These are phyloP conservation scores for Lepraria neglecta DNA, from an alignment of 495 filamentous ascomycete species.

Conservation along the genomic window DNA sequence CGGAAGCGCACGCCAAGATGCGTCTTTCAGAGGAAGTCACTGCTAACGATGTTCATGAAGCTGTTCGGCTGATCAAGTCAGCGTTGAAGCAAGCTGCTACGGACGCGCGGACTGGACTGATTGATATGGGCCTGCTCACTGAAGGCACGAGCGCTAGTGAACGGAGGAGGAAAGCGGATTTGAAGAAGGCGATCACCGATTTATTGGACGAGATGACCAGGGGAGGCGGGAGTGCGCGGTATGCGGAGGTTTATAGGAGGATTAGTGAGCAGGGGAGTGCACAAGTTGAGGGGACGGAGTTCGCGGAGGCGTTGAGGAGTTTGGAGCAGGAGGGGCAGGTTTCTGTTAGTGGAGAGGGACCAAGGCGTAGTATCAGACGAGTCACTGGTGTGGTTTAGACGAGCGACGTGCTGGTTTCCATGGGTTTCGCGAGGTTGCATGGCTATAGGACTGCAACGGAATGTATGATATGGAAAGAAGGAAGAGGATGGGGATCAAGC, in stretches of 20 bases:
- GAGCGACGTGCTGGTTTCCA: neutral
- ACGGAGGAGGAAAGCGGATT: conserved; percentile 67
- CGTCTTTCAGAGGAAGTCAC: conserved; percentile 71
- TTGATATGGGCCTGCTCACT: conserved; percentile 92
- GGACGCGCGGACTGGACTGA: conserved; percentile 81
- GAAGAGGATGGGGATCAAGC: no score
- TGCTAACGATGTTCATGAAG: conserved; percentile 77
- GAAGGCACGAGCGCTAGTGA: conserved; percentile 85
- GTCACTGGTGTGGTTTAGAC: conserved; percentile 46
- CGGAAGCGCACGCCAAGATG: conserved; percentile 98
- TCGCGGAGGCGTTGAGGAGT: conserved; percentile 67
- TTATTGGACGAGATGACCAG: conserved; percentile 71
- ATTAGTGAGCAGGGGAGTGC: conserved; percentile 70
- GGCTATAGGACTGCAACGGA: no score
- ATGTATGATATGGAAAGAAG: no score
- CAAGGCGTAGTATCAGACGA: conserved; percentile 74
- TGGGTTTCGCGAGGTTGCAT: no score
- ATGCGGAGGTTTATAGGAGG: conserved; percentile 64
- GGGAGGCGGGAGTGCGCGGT: conserved; percentile 60
- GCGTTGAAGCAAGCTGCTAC: conserved; percentile 97
- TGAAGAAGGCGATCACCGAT: conserved; percentile 71
- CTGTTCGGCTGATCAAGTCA: conserved; percentile 81
- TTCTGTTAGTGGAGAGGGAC: conserved; percentile 76
- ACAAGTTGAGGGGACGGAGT: conserved; percentile 67
- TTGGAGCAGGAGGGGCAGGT: conserved; percentile 82